Evolutionary conservation across 1,284 basidiomycete species (phyloP), one percentile per base, ranked within the genome.

Genomic region (Leccinum griseonigrum): DNA sequence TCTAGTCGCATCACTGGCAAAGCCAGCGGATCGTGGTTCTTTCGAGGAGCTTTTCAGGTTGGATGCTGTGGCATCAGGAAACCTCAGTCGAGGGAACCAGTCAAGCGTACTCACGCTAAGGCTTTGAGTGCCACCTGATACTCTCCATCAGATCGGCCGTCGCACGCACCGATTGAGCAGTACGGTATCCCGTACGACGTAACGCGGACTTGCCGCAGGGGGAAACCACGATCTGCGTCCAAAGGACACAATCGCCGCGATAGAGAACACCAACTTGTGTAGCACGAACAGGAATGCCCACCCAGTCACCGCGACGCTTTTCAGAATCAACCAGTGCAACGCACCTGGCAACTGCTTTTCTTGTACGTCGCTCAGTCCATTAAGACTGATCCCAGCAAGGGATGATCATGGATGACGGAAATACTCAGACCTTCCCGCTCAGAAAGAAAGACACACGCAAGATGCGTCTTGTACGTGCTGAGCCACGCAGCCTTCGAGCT

Each of bases 401-500:
- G 51, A 31, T n/a, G 28, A 53, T 53, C 51, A 53, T 29, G 51
- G 51, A 10, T 53, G 51, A 31, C 51, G 3, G 29, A 31, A 32
- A 31, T n/a, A 29, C 29, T 53, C 28, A 53, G 51, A 53, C 51
- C 51, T 53, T 53, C 51, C 75, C 55, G 29, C 56, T 57, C 54
- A 57, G 31, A 57, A 57, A 22, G 7, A n/a, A 10, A 57, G 54
- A 57, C 13, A 6, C 54, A 34, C 32, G 8, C 6, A 8, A n/a
- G 9, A 16, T 57, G 53, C 2, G 22, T 32, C 56, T 58, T 28
- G 56, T 57, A 62, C 68, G 81, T 72, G 63, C 69, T 77, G 79
- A 82, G 80, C 78, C 65, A 79, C 79, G 81, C 76, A 75, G 80
- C 81, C 28, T 53, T 53, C 51, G 28, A 53, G 51, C 51, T 53